Percentiles rank a stretch among this genome's conserved stretches.
These are phyloP conservation scores for Nigrospora sphaerica DNA, from an alignment of 2,329 filamentous ascomycete species.

Conservation along the genomic window DNA sequence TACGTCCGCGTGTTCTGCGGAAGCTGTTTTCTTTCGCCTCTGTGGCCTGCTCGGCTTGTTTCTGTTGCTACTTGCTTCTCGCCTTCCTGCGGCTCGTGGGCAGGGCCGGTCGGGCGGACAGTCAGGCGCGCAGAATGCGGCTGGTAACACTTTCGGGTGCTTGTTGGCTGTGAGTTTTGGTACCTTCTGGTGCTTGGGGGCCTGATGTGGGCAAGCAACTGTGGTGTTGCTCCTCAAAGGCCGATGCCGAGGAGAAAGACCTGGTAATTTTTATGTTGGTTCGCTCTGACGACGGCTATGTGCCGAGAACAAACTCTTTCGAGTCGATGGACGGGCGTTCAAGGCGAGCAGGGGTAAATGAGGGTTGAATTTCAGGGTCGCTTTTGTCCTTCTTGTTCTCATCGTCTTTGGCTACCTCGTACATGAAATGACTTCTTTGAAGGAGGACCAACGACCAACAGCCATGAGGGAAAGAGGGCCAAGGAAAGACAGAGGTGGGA, in stretches of 20 bases:
- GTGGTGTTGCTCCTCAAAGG: background rate
- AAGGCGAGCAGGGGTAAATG: background rate
- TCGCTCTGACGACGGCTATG: background rate
- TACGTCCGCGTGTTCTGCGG: background rate
- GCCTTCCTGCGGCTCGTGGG: background rate
- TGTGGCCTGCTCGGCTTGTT: background rate
- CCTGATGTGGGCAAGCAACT: too few species aligned
- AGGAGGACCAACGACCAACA: background rate
- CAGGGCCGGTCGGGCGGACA: background rate
- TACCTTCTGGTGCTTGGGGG: too few species aligned
- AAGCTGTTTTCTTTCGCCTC: background rate
- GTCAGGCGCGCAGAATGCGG: background rate
- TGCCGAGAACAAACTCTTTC: too few species aligned
- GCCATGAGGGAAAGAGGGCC: background rate
- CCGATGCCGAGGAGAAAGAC: background rate
- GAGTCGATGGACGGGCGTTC: too few species aligned
- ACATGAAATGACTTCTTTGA: background rate
- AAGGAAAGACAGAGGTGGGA: too few species aligned
- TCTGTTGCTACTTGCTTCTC: too few species aligned
- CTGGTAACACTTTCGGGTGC: background rate
- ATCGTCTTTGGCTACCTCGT: background rate
- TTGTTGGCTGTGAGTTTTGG: too few species aligned
- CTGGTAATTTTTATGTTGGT: conserved; percentile 1
- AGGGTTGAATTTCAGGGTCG: background rate
- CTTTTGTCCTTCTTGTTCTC: conserved; percentile 1